Percentiles rank a stretch among this genome's conserved stretches.
Evolutionary conservation across 352 stramenopile genomes (phyloP).

Genomic region (Phytophthora parvispora): DNA sequence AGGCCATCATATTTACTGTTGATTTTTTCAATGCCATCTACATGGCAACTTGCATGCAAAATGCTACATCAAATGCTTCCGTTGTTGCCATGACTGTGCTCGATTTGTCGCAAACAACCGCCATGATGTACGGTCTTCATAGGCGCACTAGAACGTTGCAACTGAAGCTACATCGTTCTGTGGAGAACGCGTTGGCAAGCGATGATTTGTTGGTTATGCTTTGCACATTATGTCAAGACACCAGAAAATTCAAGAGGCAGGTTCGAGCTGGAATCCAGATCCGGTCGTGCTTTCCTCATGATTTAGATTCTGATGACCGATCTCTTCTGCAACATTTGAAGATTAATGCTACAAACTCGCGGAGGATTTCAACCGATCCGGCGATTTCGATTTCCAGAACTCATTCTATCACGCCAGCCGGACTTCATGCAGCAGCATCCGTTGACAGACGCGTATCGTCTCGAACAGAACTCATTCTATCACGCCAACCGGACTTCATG

Average conservation of each 20-base stretch:
- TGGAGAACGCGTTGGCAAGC: background rate
- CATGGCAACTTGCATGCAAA: slow-evolving; percentile 23
- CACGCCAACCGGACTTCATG: too few relatives aligned
- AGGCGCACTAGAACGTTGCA: background rate
- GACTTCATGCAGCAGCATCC: background rate
- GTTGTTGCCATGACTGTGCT: slow-evolving; percentile 15
- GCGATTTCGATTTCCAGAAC: background rate
- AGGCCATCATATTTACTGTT: slow-evolving; percentile 28
- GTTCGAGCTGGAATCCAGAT: background rate
- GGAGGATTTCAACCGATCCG: background rate
- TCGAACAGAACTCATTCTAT: background rate
- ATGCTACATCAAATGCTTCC: background rate
- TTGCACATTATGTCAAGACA: background rate
- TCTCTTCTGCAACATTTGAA: background rate
- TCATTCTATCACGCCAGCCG: background rate
- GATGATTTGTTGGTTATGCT: background rate
- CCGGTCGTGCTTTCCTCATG: background rate
- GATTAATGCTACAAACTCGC: background rate
- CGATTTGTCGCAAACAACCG: slow-evolving; percentile 10
- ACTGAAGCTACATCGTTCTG: background rate
- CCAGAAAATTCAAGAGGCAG: background rate
- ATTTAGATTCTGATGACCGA: background rate
- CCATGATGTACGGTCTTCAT: slow-evolving; percentile 17
- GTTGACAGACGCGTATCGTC: background rate
- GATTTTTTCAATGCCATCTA: slow-evolving; percentile 36